Conservation (phyloP, 441 rosid species). For the Syzygium syzygioides region DNA sequence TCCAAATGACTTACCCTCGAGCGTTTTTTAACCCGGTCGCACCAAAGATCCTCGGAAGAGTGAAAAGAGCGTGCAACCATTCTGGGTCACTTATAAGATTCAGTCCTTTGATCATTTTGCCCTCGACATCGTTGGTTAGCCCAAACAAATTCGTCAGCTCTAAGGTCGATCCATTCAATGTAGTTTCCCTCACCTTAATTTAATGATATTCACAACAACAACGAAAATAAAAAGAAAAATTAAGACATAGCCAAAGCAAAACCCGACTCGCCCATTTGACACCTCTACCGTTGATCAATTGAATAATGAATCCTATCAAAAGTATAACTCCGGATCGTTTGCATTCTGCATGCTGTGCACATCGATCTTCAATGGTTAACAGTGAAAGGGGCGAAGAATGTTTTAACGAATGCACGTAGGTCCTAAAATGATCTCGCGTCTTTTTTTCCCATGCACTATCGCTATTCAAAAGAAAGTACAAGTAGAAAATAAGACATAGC, state of each 20-base stretch:
- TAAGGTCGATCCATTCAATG: not conserved
- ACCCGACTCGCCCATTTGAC: no score
- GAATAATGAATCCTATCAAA: not conserved
- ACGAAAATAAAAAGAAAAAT: not conserved
- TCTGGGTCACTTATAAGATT: not conserved
- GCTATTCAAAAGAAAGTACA: not conserved
- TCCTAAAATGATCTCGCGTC: not conserved
- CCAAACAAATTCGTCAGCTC: not conserved
- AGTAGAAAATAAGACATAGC: not conserved
- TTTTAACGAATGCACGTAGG: not conserved
- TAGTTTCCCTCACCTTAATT: not conserved
- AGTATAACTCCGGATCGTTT: not conserved
- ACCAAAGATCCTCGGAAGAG: no score
- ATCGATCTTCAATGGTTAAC: not conserved
- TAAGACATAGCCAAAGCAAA: not conserved
- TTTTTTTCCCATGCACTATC: not conserved
- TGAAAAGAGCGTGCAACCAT: not conserved
- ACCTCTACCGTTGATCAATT: not conserved
- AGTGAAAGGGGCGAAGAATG: not conserved
- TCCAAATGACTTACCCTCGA: no score
- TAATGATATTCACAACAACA: not conserved
- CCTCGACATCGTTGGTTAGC: not conserved
- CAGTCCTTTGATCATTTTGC: not conserved
- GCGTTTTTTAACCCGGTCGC: no score
- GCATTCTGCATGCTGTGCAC: not conserved